phyloP scores from a whole-genome alignment of 2,329 filamentous ascomycete species.

The Penicillium oxalicum region DNA sequence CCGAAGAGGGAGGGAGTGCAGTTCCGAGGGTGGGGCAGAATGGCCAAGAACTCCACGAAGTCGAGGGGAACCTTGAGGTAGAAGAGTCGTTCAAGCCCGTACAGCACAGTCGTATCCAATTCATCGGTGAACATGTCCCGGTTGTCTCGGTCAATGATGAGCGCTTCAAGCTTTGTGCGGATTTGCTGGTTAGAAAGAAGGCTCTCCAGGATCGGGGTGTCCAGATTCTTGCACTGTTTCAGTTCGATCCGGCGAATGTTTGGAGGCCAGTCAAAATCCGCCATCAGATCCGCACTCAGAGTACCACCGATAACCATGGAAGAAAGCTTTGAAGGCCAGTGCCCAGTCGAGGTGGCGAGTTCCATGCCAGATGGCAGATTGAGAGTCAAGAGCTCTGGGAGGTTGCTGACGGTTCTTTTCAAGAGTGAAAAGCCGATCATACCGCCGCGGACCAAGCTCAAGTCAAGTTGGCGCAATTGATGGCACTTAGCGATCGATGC shows the following conservation, averaged over 20 bases:
- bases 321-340: constrained; percentile 6
- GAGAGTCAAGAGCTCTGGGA: neutral
- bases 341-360: neutral
- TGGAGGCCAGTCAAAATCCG: constrained; percentile 8
- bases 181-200: neutral
- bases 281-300: constrained; percentile 1
- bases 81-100: neutral
- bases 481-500: constrained; percentile 1
- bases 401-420: neutral
- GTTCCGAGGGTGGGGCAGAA: neutral
- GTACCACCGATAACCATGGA: constrained; percentile 4
- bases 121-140: neutral
- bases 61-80: neutral
- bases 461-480: neutral
- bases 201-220: neutral
- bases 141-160: neutral
- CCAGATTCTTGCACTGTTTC: neutral
- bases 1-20: neutral
- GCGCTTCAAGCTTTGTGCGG: neutral
- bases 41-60: neutral
- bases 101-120: neutral
- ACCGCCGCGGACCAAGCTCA: neutral
- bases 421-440: neutral
- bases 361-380: neutral
- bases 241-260: neutral